Evolutionary conservation across 2,329 filamentous ascomycete genomes (phyloP), one percentile per base, ranked within the genome.

Genomic region (Xylaria polymorpha): DNA sequence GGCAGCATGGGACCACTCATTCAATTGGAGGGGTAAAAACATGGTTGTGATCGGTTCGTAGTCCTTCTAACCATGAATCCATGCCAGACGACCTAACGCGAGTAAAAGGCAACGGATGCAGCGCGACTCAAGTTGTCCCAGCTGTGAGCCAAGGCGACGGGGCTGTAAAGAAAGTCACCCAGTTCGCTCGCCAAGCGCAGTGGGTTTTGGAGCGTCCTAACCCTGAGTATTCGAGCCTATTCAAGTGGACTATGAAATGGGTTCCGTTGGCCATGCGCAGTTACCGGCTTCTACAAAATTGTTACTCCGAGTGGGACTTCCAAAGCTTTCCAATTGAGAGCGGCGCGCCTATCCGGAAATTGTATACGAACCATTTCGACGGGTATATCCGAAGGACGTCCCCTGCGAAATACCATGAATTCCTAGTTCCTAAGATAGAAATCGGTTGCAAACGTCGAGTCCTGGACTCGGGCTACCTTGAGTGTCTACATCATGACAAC

Each of bases 221-320:
- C 14, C 68, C 68, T 1, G 9, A 44, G 7, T 64, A 70, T 25
- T 64, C 68, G 5, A 48, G 50, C 25, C 61, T 70, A 8, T 70
- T 67, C 22, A 67, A 46, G 25, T 67, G 57, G 61, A 59, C 56
- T 5, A 70, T 70, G 68, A 67, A 46, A 70, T 70, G 68, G 68
- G 51, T 70, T 44, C 68, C 68, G 4, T 55, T 70, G 0, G 68
- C 61, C 6, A 70, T 70, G 68, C 64, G 61, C 35, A 22, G 35
- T 3, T 70, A 67, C 43, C 68, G 68, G 1, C 18, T 44, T 18
- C 0, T 65, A 5, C 37, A 59, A 5, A 62, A 43, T 12, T 62
- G 41, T 44, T 61, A 61, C 32, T 0, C 20, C 0, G 68, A 70
- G 15, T 20, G 12, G 25, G 68, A 64, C 32, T 70, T 64, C 39